Percentiles rank a stretch among this genome's conserved stretches.
Conservation (phyloP, 129 eudicot genomes). For the Centaurea solstitialis region DNA sequence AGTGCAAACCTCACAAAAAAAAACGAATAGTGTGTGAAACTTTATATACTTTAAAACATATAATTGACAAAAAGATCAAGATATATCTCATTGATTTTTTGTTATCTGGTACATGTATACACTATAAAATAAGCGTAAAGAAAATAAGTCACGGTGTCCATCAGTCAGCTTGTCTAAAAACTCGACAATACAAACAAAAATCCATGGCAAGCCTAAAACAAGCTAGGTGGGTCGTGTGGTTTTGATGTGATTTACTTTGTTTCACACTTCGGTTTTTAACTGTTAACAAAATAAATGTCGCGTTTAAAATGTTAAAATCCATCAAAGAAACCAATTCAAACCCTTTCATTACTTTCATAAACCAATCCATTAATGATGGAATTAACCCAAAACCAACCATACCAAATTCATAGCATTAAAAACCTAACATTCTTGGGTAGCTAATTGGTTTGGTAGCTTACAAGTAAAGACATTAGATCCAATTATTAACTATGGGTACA, state of each 20-base stretch:
- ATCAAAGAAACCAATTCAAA: not conserved
- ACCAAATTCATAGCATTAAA: not conserved
- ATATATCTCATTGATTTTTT: not conserved
- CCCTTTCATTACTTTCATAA: not conserved
- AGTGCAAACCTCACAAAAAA: not conserved
- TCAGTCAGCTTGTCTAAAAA: not conserved
- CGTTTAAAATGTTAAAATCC: too few species aligned
- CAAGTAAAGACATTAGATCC: conserved; percentile 22
- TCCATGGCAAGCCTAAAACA: not conserved
- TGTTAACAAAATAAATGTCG: too few species aligned
- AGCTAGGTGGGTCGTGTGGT: too few species aligned
- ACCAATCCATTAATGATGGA: not conserved
- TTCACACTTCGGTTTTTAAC: too few species aligned
- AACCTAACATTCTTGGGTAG: conserved; percentile 5
- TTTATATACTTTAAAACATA: too few species aligned
- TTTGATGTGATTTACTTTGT: too few species aligned
- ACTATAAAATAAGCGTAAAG: not conserved
- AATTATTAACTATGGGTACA: conserved; percentile 25
- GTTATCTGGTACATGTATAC: too few species aligned
- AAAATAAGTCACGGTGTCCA: not conserved
- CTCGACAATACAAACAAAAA: not conserved
- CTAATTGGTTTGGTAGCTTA: conserved; percentile 19
- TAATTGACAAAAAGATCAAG: not conserved
- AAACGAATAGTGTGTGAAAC: too few species aligned
- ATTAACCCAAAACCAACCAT: not conserved